Evolutionary conservation across 306 rosid species (phyloP), one percentile per base, ranked within the genome.

Genomic region (Castanea sativa): DNA sequence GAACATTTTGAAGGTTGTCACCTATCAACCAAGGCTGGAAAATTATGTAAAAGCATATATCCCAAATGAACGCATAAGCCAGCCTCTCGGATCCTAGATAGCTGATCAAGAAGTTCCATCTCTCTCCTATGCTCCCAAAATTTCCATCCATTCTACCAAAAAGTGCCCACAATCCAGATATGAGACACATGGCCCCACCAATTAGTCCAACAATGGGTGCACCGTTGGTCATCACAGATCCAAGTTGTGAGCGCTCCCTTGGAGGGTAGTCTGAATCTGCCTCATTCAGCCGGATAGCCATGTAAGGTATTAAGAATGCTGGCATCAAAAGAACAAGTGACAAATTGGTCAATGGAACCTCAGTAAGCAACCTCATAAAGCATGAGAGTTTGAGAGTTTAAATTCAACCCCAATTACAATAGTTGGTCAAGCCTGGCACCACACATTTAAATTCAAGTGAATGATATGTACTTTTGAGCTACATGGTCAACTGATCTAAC

Each of bases 11-110:
- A 69, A 94, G 91, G 85, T 92, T 94, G 68, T 87, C 97, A 30
- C 93, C 90, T 73, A 92, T 90, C 84, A 94, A 77, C 99, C 97
- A 92, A 35, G 99, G 97, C 85, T 92, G 99, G 86, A 94, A 94
- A 71, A 94, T 73, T 18, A 76, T 59, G 86, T 92, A 92, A 60
- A 92, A 87, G 76, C 89, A 83, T 74, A 92, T 94, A 80, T 94
- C 99, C 99, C 99, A 94, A 81, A 92, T 90, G 91, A 94, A 92
- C 60, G 97, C 97, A 84, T 92, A 92, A 41, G 93, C 99, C 77
- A 90, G 78, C 88, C 97, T 88, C 87, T 94, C 99, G 61, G 97
- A 91, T 79, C 92, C 94, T 5, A 92, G 84, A 73, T 92, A 92
- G 73, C 80, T 21, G 7, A 84, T 77, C 95, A 94, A 84, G 88